Evolutionary conservation across 2,329 filamentous ascomycete species (phyloP).

Genomic region (Beauveria varroae): DNA sequence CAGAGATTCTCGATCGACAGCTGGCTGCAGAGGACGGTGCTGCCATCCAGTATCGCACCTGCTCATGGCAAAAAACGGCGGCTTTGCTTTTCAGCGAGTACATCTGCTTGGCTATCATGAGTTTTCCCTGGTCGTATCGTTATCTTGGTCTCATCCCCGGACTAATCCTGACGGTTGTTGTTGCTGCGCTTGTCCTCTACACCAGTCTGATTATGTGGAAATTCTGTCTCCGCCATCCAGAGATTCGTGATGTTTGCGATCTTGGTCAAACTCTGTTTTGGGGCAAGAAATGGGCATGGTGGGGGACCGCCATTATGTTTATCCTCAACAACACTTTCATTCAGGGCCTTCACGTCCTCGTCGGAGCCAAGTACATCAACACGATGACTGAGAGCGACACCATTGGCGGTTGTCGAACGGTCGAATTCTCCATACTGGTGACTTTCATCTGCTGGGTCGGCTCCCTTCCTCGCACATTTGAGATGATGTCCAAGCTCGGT

Average conservation of each 20-base stretch:
- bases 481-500: slow-evolving; percentile 69
- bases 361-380: slow-evolving; percentile 82
- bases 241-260: slow-evolving; percentile 88
- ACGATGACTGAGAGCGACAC: slow-evolving; percentile 68
- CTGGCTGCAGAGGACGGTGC: slow-evolving; percentile 69
- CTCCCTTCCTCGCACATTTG: slow-evolving; percentile 81
- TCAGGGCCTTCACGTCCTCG: slow-evolving; percentile 72
- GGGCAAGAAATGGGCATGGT: slow-evolving; percentile 59
- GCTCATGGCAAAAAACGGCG: slow-evolving; percentile 92
- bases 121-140: slow-evolving; percentile 89
- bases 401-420: slow-evolving; percentile 60
- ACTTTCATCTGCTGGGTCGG: slow-evolving; percentile 68
- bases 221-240: slow-evolving; percentile 84
- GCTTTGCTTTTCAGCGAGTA: slow-evolving; percentile 90
- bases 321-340: slow-evolving; percentile 92
- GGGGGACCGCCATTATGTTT: slow-evolving; percentile 74
- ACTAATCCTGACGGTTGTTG: slow-evolving; percentile 71
- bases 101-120: slow-evolving; percentile 89
- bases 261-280: slow-evolving; percentile 94
- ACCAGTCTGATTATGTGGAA: slow-evolving; percentile 61
- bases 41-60: slow-evolving; percentile 85
- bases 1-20: slow-evolving; percentile 53
- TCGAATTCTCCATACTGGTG: slow-evolving; percentile 69
- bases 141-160: slow-evolving; percentile 78
- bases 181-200: slow-evolving; percentile 75